Conservation (phyloP, 2,329 filamentous ascomycete genomes). For the Calonectria fujianensis region DNA sequence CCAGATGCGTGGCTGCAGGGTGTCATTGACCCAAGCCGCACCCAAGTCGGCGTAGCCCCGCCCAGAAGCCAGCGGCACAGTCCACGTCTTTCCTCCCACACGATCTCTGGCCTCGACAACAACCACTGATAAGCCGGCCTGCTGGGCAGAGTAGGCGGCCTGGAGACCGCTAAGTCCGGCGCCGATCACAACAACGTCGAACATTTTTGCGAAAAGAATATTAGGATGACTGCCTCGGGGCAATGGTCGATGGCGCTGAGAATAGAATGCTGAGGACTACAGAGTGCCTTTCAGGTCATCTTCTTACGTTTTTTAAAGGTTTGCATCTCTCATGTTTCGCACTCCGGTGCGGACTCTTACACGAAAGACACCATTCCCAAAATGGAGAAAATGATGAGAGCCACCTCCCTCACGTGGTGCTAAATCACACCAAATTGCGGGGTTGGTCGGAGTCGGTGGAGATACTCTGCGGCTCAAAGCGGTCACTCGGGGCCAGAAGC, state of each 20-base stretch:
- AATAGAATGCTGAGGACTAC: neutral
- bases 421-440: constrained; percentile 6
- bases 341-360: neutral
- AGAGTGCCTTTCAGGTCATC: neutral
- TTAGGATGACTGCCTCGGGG: neutral
- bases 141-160: constrained; percentile 60
- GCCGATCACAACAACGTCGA: constrained; percentile 64
- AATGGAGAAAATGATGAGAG: constrained; percentile 18
- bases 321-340: neutral
- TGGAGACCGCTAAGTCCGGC: constrained; percentile 64
- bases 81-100: constrained; percentile 72
- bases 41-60: constrained; percentile 69
- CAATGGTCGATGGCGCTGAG: neutral
- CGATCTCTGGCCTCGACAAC: constrained; percentile 70
- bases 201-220: constrained; percentile 26
- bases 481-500: neutral
- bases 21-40: constrained; percentile 77
- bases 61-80: constrained; percentile 56
- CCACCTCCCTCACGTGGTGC: constrained; percentile 20
- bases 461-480: neutral
- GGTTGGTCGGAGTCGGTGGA: constrained; percentile 3
- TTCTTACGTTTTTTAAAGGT: constrained; percentile 15
- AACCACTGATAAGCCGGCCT: constrained; percentile 61
- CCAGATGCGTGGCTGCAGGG: constrained; percentile 68
- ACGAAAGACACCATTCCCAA: constrained; percentile 9